Conservation (phyloP, 805 yeast species). For the Zygoascus ofunaensis region DNA sequence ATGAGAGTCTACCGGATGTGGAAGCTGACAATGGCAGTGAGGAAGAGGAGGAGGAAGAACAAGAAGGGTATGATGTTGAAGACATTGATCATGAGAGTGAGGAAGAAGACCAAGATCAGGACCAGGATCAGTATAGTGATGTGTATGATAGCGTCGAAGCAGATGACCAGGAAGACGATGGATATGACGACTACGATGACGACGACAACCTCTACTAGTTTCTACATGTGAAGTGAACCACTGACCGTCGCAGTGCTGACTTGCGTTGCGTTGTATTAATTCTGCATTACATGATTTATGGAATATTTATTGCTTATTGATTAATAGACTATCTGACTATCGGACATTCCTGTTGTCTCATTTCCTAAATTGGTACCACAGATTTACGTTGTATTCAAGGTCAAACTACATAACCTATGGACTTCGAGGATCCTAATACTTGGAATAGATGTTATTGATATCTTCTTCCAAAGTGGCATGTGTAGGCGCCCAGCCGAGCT, state of each 20-base stretch:
- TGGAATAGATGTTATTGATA: too few relatives aligned
- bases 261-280: neutral
- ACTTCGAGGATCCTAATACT: too few relatives aligned
- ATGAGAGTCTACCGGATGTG: too few relatives aligned
- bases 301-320: too few relatives aligned
- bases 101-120: neutral
- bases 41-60: neutral
- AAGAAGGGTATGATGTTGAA: neutral
- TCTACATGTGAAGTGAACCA: too few relatives aligned
- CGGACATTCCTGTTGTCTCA: too few relatives aligned
- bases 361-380: neutral
- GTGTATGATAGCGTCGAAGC: neutral
- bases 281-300: neutral
- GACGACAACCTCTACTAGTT: neutral
- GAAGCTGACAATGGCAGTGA: too few relatives aligned
- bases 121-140: neutral
- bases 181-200: constrained; percentile 1
- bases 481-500: constrained; percentile 7
- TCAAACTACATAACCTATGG: too few relatives aligned
- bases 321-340: too few relatives aligned
- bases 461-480: constrained; percentile 2
- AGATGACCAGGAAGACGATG: neutral
- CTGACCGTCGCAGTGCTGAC: neutral
- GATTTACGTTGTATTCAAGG: too few relatives aligned
- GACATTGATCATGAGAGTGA: constrained; percentile 4